These are phyloP conservation scores for Saccharomycopsis sp. DNA, from an alignment of 805 yeast genomes.

Conservation along the genomic window DNA sequence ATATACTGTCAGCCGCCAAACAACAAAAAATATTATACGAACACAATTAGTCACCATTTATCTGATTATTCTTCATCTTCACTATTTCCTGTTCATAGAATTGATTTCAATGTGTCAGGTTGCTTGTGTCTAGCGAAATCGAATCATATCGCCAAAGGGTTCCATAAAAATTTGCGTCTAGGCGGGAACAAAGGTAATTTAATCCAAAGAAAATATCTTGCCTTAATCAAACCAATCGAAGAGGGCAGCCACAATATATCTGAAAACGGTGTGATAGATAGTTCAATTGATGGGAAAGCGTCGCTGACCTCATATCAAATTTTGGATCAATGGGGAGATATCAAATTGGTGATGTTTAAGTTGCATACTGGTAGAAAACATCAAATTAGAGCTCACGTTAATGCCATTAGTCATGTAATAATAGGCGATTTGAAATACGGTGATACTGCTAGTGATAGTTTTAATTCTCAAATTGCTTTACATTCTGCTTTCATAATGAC, in stretches of 20 bases:
- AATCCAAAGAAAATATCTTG: constrained; percentile 32
- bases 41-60: constrained; percentile 10
- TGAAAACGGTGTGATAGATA: constrained; percentile 5
- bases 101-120: constrained; percentile 36
- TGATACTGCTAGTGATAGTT: neutral
- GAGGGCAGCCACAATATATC: no score
- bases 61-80: constrained; percentile 1
- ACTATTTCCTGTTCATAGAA: constrained; percentile 32
- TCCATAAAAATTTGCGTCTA: constrained; percentile 28
- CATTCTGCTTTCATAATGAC: constrained; percentile 33
- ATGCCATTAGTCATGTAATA: constrained; percentile 28
- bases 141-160: constrained; percentile 28
- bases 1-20: constrained; percentile 30
- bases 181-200: constrained; percentile 33
- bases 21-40: constrained; percentile 12
- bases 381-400: constrained; percentile 33
- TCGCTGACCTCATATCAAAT: constrained; percentile 20
- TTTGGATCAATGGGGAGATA: constrained; percentile 18
- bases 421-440: constrained; percentile 21
- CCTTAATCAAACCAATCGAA: constrained; percentile 22
- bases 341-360: constrained; percentile 27
- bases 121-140: constrained; percentile 33
- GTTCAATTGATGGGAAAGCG: constrained; percentile 14
- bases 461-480: constrained; percentile 29
- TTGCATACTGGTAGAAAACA: constrained; percentile 35